A percentile compares a stretch with the other conserved stretches of the same genome.
These are phyloP conservation scores for Grosmannia clavigera DNA, from an alignment of 2,329 filamentous ascomycete genomes.

Conservation along the genomic window DNA sequence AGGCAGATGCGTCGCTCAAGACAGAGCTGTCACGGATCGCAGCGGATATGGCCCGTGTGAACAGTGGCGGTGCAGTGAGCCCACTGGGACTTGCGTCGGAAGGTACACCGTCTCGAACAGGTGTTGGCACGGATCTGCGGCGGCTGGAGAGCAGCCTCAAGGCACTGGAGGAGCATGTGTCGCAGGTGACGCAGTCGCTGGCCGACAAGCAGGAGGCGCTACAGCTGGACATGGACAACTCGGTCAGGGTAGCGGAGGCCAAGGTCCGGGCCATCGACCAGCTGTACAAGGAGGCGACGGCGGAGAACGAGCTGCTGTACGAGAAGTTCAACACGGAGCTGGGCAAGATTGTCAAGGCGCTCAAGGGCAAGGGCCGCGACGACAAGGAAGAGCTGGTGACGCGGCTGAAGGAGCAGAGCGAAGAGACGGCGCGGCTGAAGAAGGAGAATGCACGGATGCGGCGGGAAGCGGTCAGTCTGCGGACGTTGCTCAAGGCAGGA, in stretches of 20 bases:
- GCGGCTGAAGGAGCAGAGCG: constrained; percentile 59
- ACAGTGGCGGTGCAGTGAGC: constrained; percentile 17
- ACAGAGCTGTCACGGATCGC: constrained; percentile 70
- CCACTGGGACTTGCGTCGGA: neutral
- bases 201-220: constrained; percentile 49
- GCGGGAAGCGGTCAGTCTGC: constrained; percentile 65
- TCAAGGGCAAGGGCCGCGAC: constrained; percentile 59
- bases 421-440: constrained; percentile 65
- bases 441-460: constrained; percentile 78
- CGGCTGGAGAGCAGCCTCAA: constrained; percentile 43
- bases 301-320: constrained; percentile 88
- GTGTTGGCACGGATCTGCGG: constrained; percentile 17
- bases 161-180: constrained; percentile 56
- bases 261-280: constrained; percentile 77
- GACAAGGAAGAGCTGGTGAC: constrained; percentile 67
- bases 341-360: constrained; percentile 64
- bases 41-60: constrained; percentile 58
- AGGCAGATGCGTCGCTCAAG: constrained; percentile 56
- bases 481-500: constrained; percentile 38
- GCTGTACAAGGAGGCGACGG: constrained; percentile 73
- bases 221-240: constrained; percentile 58
- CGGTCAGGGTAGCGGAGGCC: constrained; percentile 60
- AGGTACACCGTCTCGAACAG: neutral
- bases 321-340: constrained; percentile 88
- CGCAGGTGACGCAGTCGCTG: constrained; percentile 45